Base-by-base conservation (phyloP, 495 filamentous ascomycete species). In the Hypoxylon lenormandii region DNA sequence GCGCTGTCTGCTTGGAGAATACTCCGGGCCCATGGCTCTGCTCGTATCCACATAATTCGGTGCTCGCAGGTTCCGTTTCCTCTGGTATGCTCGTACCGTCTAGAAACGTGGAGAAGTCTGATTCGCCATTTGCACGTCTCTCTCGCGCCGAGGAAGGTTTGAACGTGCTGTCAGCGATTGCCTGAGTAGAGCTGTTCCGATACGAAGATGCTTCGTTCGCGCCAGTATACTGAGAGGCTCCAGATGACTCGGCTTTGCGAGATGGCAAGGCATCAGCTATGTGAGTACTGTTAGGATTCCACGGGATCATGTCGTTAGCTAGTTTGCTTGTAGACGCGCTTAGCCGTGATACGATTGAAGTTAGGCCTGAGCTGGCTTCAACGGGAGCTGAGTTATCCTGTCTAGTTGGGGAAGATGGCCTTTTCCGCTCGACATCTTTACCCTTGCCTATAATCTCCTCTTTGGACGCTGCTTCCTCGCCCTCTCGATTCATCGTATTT, bases 81-180 rank as follows among this genome's bases (percentile, higher is more conserved):
- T 58, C 66, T 33, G 73, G 72, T 8, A 69, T 60, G 23, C 60
- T 60, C 15, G 75, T 77, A 15, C 67, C 72, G 54, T 82, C 76
- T 26, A 85, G 57, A 58, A 85, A 84, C 10, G 74, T 72, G 0
- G 80, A 76, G 57, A 85, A 85, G 4, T 77, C 73, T 0, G 74
- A 70, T 59, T 85, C 82, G 33, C 79, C 63, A n/a, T 52, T 53
- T 1, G 65, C 66, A 12, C 76, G 62, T 43, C 83, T 79, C 42
- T 77, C 72, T 51, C 76, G 75, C 8, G 66, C 12, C 36, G 10
- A 13, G 30, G 36, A 19, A 28, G 73, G 69, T 61, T 54, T 69
- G 38, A 75, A 73, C 33, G 67, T 60, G 26, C 21, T 40, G 13
- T 46, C 37, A 51, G 59, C 43, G 10, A 16, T 22, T 22, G 16